Evolutionary conservation across 1,284 basidiomycete genomes (phyloP), one percentile per base, ranked within the genome.

Genomic region (Vanrija sp.): DNA sequence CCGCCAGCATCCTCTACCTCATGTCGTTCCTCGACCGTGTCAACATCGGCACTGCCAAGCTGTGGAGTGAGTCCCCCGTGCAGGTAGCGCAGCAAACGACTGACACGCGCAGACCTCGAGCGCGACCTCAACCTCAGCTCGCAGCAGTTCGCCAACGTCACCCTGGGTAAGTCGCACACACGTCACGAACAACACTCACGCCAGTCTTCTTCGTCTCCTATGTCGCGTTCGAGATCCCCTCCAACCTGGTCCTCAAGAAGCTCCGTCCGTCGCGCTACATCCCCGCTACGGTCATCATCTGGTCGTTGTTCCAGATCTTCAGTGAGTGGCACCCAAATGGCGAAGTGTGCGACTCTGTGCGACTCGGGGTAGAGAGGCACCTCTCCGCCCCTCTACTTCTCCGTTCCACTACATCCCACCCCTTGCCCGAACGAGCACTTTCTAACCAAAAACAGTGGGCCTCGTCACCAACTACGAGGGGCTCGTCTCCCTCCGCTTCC

Each of bases 21-120:
- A 70, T 74, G 62, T 76, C 73, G 0, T 79, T 80, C 72, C 65
- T 80, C n/a, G 79, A 80, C 64, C 76, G 78, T 40, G 75, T 78
- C 47, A 78, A 78, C 52, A 73, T 79, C 54, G 78, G 78, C 34
- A 72, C 74, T 3, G 77, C 75, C 25, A 68, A 72, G 44, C 66
- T 77, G 21, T 62, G 59, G 47, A 62, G 52, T 53, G 23, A 48
- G 42, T 34, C 34, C 1, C 2, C 2, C 6, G 34, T 45, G 15
- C 6, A 3, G 3, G 2, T 12, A 3, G 3, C 0, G 3, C 5
- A 15, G 26, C 40, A 8, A 23, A 25, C 9, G 14, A 1, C 7
- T 28, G 5, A 12, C n/a, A 26, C 18, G 9, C 29, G 57, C 70
- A 39, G 73, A 74, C 12, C 71, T 80, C 58, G 64, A 68, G 25